Percentiles rank a stretch among this genome's conserved stretches.
Evolutionary conservation across 176 grass and related monocot genomes (phyloP).

Genomic region (Melocanna baccifera): DNA sequence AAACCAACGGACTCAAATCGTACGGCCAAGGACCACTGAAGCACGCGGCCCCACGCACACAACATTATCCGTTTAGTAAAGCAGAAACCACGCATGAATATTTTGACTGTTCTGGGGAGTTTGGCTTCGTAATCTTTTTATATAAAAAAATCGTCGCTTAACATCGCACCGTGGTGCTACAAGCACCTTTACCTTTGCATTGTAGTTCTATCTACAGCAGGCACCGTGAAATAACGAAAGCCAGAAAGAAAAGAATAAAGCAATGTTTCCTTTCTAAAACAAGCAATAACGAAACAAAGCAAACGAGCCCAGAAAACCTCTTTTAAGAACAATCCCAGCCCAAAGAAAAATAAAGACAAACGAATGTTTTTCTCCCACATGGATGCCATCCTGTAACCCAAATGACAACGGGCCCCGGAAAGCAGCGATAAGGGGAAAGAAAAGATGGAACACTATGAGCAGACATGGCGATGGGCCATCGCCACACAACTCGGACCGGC

Average conservation of each 20-base stretch:
- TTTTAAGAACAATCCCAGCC: background rate
- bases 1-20: conserved; percentile 1
- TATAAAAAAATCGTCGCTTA: background rate
- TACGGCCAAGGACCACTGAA: background rate
- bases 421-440: background rate
- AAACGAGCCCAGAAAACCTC: background rate
- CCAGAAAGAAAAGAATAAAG: background rate
- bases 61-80: background rate
- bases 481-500: background rate
- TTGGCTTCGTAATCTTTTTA: background rate
- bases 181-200: background rate
- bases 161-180: background rate
- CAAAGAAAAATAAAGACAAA: background rate
- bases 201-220: background rate
- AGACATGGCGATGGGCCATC: background rate
- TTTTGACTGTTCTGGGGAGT: background rate
- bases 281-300: background rate
- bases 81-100: background rate
- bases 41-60: background rate
- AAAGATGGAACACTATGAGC: background rate
- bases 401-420: conserved; percentile 2
- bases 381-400: conserved; percentile 9
- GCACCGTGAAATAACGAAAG: background rate
- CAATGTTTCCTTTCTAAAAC: background rate
- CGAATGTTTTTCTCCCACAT: background rate